Conservation (phyloP, 192 early-diverging fungal genomes). For the Dispira parvispora region DNA sequence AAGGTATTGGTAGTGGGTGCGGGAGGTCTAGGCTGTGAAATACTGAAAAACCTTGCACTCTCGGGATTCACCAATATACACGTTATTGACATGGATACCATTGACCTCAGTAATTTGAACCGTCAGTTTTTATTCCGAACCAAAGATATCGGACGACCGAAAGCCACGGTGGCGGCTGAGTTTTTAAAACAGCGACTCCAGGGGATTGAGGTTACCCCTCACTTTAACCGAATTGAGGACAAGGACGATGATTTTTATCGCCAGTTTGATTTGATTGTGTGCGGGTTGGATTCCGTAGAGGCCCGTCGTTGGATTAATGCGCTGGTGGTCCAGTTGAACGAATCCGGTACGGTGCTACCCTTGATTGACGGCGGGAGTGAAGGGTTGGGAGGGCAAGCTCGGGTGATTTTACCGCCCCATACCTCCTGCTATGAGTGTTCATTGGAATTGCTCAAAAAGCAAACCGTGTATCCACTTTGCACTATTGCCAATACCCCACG, state of each 20-base stretch:
- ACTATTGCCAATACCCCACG: conserved; percentile 98
- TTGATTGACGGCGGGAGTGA: conserved; percentile 95
- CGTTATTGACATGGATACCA: conserved; percentile 85
- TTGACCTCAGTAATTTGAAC: conserved; percentile 70
- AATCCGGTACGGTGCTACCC: conserved; percentile 60
- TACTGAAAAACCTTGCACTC: conserved; percentile 65
- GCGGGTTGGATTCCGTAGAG: conserved; percentile 88
- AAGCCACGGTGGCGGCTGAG: conserved; percentile 59
- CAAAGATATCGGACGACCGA: conserved; percentile 57
- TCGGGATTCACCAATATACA: conserved; percentile 64
- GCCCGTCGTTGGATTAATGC: conserved; percentile 97
- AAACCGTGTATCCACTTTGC: conserved; percentile 83
- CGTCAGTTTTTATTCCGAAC: conserved; percentile 69
- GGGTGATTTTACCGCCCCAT: conserved; percentile 73
- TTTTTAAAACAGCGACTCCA: conserved; percentile 55
- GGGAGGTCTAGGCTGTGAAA: conserved; percentile 70
- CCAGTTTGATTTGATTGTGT: conserved; percentile 75
- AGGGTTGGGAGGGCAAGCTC: conserved; percentile 83
- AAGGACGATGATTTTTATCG: conserved; percentile 87
- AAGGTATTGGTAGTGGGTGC: conserved; percentile 71
- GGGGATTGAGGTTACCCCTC: conserved; percentile 50
- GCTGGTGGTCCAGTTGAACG: conserved; percentile 56
- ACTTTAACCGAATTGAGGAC: conserved; percentile 85
- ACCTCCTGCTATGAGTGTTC: conserved; percentile 95
- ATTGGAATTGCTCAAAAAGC: conserved; percentile 79